Base-by-base conservation (phyloP, 768 basidiomycete species). In the Candolleomyces efflorescens region DNA sequence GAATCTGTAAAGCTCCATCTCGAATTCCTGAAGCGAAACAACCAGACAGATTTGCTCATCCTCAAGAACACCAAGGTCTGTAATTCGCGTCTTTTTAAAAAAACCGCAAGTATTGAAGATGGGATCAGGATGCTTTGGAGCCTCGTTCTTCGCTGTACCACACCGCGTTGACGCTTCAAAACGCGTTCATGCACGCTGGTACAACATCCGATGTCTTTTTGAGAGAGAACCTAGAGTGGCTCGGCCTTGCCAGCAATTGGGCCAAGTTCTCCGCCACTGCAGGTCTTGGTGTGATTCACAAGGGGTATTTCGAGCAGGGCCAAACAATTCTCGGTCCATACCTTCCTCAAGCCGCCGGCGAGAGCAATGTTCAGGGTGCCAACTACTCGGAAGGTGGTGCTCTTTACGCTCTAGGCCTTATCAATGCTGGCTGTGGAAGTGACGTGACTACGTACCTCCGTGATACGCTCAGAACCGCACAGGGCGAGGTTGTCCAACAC, bases 191-290 rank as follows among this genome's bases (percentile, higher is more conserved):
- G 86, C 89, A 97, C 68, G 87, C 96, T n/a, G 97, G 97, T 48
- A 99, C 97, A 3, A 94, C 94, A 0, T 95, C 94, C 1, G 97
- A 99, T 66, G 69, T 82, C 23, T 99, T 98, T 75, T 78, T 99
- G 18, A 86, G 94, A 12, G 92, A 98, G 53, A 98, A 98, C 69
- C 82, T 99, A 36, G 96, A 98, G 68, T 99, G 95, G 94, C 83
- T 99, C 3, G 91, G 85, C 10, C 82, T 92, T 54, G 97, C 97
- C 2, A 89, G 89, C 24, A 98, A 99, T 69, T 99, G 97, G 97
- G 92, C 94, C 26, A 99, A 98, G 68, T 99, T 98, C 75, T 92
- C 94, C 3, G 93, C 97, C 5, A 98, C 97, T 12, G 94, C 97
- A 18, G 94, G 92, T 9, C 84, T 99, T 22, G 97, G 97, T 60